Percentiles rank a stretch among this genome's conserved stretches.
Conservation (phyloP, 352 stramenopile species). For the Globisporangium nodosum region DNA sequence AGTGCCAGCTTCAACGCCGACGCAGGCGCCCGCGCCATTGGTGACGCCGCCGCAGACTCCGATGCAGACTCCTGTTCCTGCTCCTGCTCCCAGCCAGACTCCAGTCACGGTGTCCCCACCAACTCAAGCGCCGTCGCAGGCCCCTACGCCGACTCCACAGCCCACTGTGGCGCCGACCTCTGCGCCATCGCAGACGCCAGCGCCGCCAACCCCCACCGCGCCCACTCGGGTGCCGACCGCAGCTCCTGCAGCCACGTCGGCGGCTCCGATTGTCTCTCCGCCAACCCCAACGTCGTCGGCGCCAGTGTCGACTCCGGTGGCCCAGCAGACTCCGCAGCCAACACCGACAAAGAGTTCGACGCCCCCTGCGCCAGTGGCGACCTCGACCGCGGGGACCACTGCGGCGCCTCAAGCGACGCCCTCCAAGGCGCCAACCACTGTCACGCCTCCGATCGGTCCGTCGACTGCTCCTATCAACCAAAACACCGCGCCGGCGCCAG, state of each 20-base stretch:
- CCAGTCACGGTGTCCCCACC: background rate
- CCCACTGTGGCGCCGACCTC: slow-evolving; percentile 1
- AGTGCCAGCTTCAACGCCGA: background rate
- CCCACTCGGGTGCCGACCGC: background rate
- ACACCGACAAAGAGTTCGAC: background rate
- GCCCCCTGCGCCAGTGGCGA: background rate
- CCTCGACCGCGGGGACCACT: background rate
- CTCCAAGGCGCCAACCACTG: background rate
- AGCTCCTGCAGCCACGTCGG: background rate
- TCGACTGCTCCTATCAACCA: background rate
- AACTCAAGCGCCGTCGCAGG: background rate
- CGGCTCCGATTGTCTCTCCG: background rate
- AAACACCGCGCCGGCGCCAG: slow-evolving; percentile 3
- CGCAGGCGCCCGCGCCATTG: background rate
- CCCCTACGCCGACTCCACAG: background rate
- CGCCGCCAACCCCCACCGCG: background rate
- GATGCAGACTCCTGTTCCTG: background rate
- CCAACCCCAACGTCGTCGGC: background rate
- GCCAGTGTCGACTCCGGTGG: background rate
- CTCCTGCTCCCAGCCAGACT: background rate
- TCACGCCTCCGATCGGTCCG: slow-evolving; percentile 4
- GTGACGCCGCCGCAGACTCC: background rate
- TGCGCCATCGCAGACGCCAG: background rate
- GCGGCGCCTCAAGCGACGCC: slow-evolving; percentile 1
- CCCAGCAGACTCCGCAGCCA: background rate